These are phyloP conservation scores for Salix caprea DNA, from an alignment of 345 rosid species.

Conservation along the genomic window DNA sequence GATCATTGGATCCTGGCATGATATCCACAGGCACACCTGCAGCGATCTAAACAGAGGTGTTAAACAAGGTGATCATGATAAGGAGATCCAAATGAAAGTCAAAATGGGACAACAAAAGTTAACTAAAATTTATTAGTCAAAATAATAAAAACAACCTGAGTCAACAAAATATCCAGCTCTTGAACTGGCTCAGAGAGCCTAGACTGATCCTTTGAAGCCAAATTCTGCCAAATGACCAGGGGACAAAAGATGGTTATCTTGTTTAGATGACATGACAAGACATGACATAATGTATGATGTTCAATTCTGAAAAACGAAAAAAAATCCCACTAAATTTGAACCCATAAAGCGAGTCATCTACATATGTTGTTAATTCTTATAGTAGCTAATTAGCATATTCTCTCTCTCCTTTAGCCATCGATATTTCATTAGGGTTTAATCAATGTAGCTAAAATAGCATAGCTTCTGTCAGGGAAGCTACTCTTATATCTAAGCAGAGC, in stretches of 20 bases:
- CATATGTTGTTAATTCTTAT: background rate
- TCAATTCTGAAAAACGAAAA: background rate
- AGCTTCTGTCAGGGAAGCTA: background rate
- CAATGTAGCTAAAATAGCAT: background rate
- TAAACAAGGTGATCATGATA: conserved; percentile 8
- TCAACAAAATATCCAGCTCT: conserved; percentile 78
- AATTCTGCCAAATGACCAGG: conserved; percentile 45
- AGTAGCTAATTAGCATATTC: background rate
- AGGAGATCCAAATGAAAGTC: background rate
- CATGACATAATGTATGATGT: background rate
- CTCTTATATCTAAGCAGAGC: background rate
- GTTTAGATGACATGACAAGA: background rate
- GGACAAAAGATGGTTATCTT: conserved; percentile 7
- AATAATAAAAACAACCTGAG: conserved; percentile 52
- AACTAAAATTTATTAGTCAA: conserved; percentile 8
- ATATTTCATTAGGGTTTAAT: background rate
- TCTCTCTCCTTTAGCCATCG: background rate
- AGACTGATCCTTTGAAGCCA: conserved; percentile 78
- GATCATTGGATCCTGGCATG: conserved; percentile 91
- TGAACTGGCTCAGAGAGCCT: conserved; percentile 69
- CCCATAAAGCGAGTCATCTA: background rate
- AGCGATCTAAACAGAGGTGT: conserved; percentile 55
- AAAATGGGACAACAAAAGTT: background rate
- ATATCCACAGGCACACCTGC: conserved; percentile 87
- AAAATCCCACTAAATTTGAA: background rate